These are phyloP conservation scores for Hypoxylon sp. DNA, from an alignment of 2,329 filamentous ascomycete species.

Conservation along the genomic window DNA sequence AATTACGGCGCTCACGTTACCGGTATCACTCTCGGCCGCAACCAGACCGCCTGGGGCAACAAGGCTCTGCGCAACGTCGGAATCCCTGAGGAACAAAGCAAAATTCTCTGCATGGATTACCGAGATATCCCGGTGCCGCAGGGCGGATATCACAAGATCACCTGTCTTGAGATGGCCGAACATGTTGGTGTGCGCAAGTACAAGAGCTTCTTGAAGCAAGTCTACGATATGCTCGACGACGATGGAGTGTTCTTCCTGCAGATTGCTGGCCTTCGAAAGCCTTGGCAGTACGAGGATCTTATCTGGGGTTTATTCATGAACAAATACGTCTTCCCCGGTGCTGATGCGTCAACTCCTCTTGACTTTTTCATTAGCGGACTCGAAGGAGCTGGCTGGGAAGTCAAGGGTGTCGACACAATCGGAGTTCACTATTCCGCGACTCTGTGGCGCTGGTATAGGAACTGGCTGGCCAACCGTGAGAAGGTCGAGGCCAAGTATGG, in stretches of 20 bases:
- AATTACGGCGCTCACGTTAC: constrained; percentile 90
- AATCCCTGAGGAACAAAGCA: constrained; percentile 88
- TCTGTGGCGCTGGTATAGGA: constrained; percentile 97
- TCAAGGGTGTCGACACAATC: constrained; percentile 93
- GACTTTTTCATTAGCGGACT: constrained; percentile 88
- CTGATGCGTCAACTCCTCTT: constrained; percentile 93
- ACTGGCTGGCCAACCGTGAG: constrained; percentile 95
- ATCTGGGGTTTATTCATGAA: constrained; percentile 99
- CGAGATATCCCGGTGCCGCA: constrained; percentile 88
- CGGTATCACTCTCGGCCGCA: constrained; percentile 93
- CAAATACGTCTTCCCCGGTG: constrained; percentile 98
- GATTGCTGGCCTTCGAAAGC: constrained; percentile 92
- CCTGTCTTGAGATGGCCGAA: constrained; percentile 98
- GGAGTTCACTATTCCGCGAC: constrained; percentile 98
- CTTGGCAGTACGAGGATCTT: constrained; percentile 98
- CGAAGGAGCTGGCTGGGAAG: constrained; percentile 88
- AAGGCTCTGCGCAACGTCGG: constrained; percentile 85
- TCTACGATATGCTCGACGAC: constrained; percentile 95
- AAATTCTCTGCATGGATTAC: constrained; percentile 96
- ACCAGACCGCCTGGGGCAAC: constrained; percentile 98
- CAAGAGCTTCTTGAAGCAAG: constrained; percentile 83
- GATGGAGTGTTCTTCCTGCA: constrained; percentile 97
- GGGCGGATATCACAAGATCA: constrained; percentile 92
- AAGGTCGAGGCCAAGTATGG: constrained; percentile 97
- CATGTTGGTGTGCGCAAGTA: constrained; percentile 97